These are phyloP conservation scores for Pseudocercospora vitis DNA, from an alignment of 2,329 filamentous ascomycete genomes.

Conservation along the genomic window DNA sequence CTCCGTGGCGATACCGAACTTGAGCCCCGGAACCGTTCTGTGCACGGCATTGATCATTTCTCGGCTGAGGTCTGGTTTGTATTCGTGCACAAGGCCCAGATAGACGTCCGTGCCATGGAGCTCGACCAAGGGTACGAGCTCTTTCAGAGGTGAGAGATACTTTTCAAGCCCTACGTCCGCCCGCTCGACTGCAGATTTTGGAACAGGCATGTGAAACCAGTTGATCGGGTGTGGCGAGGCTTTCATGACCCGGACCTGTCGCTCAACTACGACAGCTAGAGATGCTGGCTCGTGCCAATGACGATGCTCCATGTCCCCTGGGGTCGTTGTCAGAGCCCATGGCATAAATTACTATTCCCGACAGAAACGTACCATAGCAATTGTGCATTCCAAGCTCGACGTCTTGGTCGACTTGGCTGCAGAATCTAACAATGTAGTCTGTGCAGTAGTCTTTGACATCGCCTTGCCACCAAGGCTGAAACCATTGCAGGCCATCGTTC, in stretches of 20 bases:
- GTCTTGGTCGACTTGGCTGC: slow-evolving; percentile 36
- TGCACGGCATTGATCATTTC: slow-evolving; percentile 42
- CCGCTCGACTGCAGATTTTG: slow-evolving; percentile 36
- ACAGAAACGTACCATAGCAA: slow-evolving; percentile 45
- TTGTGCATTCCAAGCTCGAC: slow-evolving; percentile 49
- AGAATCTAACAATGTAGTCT: slow-evolving; percentile 37
- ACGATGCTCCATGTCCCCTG: slow-evolving; percentile 43
- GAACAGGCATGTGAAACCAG: slow-evolving; percentile 50
- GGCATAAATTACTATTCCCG: neutral
- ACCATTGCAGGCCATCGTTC: slow-evolving; percentile 24
- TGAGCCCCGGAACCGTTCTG: slow-evolving; percentile 27
- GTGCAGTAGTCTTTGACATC: slow-evolving; percentile 39
- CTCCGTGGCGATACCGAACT: slow-evolving; percentile 46
- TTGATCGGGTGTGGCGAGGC: slow-evolving; percentile 36
- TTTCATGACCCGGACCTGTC: slow-evolving; percentile 39
- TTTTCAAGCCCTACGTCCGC: slow-evolving; percentile 27
- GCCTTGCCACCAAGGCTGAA: slow-evolving; percentile 39
- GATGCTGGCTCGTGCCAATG: slow-evolving; percentile 49
- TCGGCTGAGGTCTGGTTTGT: slow-evolving; percentile 43
- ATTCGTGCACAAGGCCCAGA: slow-evolving; percentile 44
- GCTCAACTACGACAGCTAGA: slow-evolving; percentile 36
- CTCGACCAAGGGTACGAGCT: slow-evolving; percentile 33
- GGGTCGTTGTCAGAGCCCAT: neutral
- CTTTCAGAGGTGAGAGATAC: slow-evolving; percentile 44
- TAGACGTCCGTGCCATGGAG: slow-evolving; percentile 40